Conservation (phyloP, 2,329 filamentous ascomycete species). For the Pseudogymnoascus verrucosus region DNA sequence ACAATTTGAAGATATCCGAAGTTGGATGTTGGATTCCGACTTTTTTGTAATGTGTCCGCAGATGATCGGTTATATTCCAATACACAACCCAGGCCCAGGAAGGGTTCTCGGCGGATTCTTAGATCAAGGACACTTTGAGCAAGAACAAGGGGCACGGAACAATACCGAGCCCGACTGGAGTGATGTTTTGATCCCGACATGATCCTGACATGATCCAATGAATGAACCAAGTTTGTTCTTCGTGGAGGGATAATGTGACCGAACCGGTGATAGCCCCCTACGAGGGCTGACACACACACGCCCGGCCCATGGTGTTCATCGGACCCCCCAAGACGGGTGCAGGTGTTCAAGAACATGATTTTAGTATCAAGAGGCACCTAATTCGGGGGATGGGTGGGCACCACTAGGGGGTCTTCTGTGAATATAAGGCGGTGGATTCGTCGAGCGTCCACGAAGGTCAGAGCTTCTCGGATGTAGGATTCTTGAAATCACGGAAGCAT, state of each 20-base stretch:
- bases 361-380: not conserved
- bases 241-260: not conserved
- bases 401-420: not conserved
- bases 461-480: not conserved
- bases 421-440: not conserved
- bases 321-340: not conserved
- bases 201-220: not conserved
- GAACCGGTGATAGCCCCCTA: not conserved
- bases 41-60: slow-evolving; percentile 1
- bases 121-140: not conserved
- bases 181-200: slow-evolving; percentile 4
- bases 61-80: slow-evolving; percentile 2
- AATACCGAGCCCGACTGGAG: not conserved
- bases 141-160: not conserved
- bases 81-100: slow-evolving; percentile 1
- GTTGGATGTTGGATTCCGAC: slow-evolving; percentile 5
- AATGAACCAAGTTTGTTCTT: not conserved
- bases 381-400: not conserved
- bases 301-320: not conserved
- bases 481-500: not conserved
- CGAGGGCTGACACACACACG: not conserved
- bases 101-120: not conserved
- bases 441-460: not conserved
- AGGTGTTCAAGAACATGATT: not conserved
- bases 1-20: not conserved